phyloP scores from a whole-genome alignment of 306 rosid genomes.

The Vicia villosa region DNA sequence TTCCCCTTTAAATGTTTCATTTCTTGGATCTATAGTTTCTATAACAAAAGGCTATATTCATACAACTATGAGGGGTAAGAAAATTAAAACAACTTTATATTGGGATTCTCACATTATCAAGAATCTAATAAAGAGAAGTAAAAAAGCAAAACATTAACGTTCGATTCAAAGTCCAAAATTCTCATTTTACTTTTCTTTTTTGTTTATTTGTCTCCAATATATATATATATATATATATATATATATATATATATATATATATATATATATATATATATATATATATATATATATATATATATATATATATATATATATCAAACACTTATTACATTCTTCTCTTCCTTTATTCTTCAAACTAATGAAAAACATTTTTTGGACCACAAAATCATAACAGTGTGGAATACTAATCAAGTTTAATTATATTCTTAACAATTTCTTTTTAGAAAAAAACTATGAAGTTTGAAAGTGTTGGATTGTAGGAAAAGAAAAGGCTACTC shows the following conservation, averaged over 20 bases:
- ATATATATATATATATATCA: too few relatives aligned
- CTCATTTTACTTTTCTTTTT: slow-evolving; percentile 20
- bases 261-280: too few relatives aligned
- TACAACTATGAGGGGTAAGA: neutral
- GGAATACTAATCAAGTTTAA: slow-evolving; percentile 65
- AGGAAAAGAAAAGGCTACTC: slow-evolving; percentile 72
- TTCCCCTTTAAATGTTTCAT: slow-evolving; percentile 32
- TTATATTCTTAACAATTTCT: slow-evolving; percentile 45
- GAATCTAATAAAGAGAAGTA: slow-evolving; percentile 26
- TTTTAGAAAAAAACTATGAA: slow-evolving; percentile 4
- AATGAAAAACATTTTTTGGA: slow-evolving; percentile 31
- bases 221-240: too few relatives aligned
- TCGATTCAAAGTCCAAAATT: slow-evolving; percentile 31
- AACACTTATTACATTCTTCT: slow-evolving; percentile 1
- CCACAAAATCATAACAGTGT: slow-evolving; percentile 81
- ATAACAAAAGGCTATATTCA: slow-evolving; percentile 36
- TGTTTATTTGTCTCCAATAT: slow-evolving; percentile 25
- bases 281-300: too few relatives aligned
- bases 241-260: too few relatives aligned
- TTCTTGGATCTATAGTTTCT: slow-evolving; percentile 20
- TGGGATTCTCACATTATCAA: slow-evolving; percentile 50
- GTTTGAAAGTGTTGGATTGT: slow-evolving; percentile 48
- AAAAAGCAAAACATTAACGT: slow-evolving; percentile 32
- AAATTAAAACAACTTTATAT: slow-evolving; percentile 46
- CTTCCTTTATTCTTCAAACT: slow-evolving; percentile 40